phyloP scores from a whole-genome alignment of 75 land plant genomes.

The Cryptomeria japonica region DNA sequence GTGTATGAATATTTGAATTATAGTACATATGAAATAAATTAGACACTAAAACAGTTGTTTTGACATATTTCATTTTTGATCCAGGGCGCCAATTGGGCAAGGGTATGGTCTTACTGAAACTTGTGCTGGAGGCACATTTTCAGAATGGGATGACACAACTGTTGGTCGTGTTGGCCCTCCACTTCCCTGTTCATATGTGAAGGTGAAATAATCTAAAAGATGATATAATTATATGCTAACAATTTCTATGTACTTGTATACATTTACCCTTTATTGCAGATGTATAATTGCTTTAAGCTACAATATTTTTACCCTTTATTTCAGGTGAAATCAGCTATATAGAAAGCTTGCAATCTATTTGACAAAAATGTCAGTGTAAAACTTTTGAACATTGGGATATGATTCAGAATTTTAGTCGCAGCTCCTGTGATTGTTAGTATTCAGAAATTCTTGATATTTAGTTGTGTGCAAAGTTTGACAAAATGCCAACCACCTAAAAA shows the following conservation, averaged over 20 bases:
- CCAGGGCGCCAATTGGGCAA: conserved; percentile 84
- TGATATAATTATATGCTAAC: neutral
- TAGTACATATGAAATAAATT: neutral
- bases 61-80: conserved; percentile 3
- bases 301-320: no score
- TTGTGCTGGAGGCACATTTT: conserved; percentile 84
- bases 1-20: neutral
- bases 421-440: no score
- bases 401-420: no score
- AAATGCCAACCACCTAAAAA: no score
- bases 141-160: conserved; percentile 79
- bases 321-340: no score
- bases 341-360: no score
- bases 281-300: neutral
- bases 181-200: conserved; percentile 74
- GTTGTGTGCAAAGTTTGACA: no score
- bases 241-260: neutral
- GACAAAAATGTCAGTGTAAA: no score
- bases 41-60: neutral
- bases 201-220: conserved; percentile 36
- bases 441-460: no score
- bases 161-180: conserved; percentile 96
- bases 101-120: conserved; percentile 96
- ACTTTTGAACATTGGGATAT: no score
- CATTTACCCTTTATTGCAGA: neutral